Conservation (phyloP, 2,329 filamentous ascomycete genomes). For the Ramichloridium luteum region DNA sequence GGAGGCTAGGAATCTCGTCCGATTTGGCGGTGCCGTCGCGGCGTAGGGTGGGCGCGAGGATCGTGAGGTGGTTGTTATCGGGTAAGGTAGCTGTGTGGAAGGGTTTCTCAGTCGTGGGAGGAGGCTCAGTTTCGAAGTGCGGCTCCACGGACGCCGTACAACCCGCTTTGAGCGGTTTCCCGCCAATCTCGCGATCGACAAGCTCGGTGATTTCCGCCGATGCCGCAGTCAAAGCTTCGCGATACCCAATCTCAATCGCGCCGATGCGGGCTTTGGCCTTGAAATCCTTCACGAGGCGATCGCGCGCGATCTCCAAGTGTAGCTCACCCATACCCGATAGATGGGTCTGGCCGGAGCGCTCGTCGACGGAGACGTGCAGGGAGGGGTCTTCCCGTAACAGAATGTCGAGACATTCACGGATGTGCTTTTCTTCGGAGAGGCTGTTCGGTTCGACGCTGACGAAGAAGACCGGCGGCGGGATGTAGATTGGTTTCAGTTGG, state of each 20-base stretch:
- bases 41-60: conserved; percentile 41
- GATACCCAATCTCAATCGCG: conserved; percentile 87
- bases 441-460: conserved; percentile 79
- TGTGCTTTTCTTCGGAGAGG: conserved; percentile 63
- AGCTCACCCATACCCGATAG: conserved; percentile 94
- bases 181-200: conserved; percentile 70
- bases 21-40: conserved; percentile 29
- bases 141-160: conserved; percentile 55
- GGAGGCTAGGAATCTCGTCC: conserved; percentile 37
- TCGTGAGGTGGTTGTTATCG: conserved; percentile 60
- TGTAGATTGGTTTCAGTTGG: conserved; percentile 75
- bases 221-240: conserved; percentile 58
- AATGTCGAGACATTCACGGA: conserved; percentile 63
- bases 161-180: conserved; percentile 64
- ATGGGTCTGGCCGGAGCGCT: conserved; percentile 86
- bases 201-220: conserved; percentile 47
- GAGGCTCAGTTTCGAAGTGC: conserved; percentile 12
- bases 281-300: conserved; percentile 78
- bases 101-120: background rate
- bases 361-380: conserved; percentile 68
- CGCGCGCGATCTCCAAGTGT: conserved; percentile 83
- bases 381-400: conserved; percentile 87
- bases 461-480: conserved; percentile 91
- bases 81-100: conserved; percentile 32
- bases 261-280: conserved; percentile 78